Evolutionary conservation across 495 filamentous ascomycete genomes (phyloP), one percentile per base, ranked within the genome.

Genomic region (Schizothecium vesticola): DNA sequence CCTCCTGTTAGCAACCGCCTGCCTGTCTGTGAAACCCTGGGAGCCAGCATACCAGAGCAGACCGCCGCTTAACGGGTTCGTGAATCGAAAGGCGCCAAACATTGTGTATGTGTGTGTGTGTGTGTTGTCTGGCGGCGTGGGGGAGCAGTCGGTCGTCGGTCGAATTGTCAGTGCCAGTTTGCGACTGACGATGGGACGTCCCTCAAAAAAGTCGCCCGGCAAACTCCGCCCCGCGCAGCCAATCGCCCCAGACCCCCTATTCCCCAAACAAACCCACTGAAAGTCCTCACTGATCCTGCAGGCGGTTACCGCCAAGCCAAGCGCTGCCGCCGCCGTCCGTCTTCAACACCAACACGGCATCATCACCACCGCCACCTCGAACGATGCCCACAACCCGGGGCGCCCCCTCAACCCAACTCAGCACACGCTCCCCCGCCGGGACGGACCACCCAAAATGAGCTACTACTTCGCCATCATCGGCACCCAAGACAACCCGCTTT

Each of bases 391-490:
- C n/a, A n/a, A n/a, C n/a, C 68, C 33, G 70, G 70, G 22, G 51
- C 43, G 55, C 51, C 65, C 3, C 19, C 43, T 21, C 65, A 60
- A 26, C 67, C 66, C 24, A 67, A n/a, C n/a, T n/a, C n/a, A n/a
- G n/a, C n/a, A n/a, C n/a, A n/a, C n/a, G n/a, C 36, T 59, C 19
- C 24, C 19, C 33, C 33, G 6, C 28, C 28, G 28, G 28, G 28
- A 29, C 28, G 4, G 19, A 51, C 43, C 43, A 8, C 59, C 23
- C 63, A 75, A 69, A 59, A 97, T 97, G 93, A 96, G 92, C 66
- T 98, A 96, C 86, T 96, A 96, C 83, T 97, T 98, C 79, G 90
- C 90, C 73, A 96, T 99, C 66, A 85, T 98, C 77, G 93, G 92
- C 74, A 96, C 94, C 3, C 90, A 91, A 63, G 95, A 99, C 79